These are phyloP conservation scores for Septoria linicola DNA, from an alignment of 2,329 filamentous ascomycete genomes.

Conservation along the genomic window DNA sequence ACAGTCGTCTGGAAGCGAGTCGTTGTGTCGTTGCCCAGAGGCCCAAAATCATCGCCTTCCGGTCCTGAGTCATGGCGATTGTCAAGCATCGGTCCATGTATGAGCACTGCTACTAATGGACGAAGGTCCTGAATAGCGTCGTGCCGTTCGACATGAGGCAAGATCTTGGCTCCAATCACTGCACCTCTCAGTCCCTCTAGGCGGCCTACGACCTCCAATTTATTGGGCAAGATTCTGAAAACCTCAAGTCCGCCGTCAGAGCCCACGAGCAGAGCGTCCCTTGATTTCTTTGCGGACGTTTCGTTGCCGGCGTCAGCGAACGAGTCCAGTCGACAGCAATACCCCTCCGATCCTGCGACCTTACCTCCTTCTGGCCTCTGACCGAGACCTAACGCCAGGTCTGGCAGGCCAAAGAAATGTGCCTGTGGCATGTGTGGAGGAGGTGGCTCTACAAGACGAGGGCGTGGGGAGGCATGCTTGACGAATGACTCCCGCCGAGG, in stretches of 20 bases:
- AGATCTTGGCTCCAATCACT: slow-evolving; percentile 77
- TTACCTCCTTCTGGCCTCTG: slow-evolving; percentile 38
- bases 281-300: slow-evolving; percentile 45
- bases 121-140: slow-evolving; percentile 57
- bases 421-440: slow-evolving; percentile 39
- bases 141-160: slow-evolving; percentile 62
- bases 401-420: slow-evolving; percentile 38
- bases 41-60: slow-evolving; percentile 37
- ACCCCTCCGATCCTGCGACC: slow-evolving; percentile 54
- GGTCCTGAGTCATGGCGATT: slow-evolving; percentile 33
- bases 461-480: slow-evolving; percentile 19
- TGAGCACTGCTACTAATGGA: slow-evolving; percentile 73
- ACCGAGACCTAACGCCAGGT: slow-evolving; percentile 32
- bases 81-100: slow-evolving; percentile 72
- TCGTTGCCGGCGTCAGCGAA: slow-evolving; percentile 53
- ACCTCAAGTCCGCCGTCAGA: slow-evolving; percentile 79
- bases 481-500: slow-evolving; percentile 28
- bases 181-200: slow-evolving; percentile 76
- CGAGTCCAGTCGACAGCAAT: slow-evolving; percentile 78
- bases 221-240: slow-evolving; percentile 69
- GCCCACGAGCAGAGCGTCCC: slow-evolving; percentile 72
- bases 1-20: slow-evolving; percentile 81
- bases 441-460: slow-evolving; percentile 33
- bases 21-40: slow-evolving; percentile 36
- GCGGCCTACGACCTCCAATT: slow-evolving; percentile 66